Evolutionary conservation across 2,329 filamentous ascomycete species (phyloP), one percentile per base, ranked within the genome.

Genomic region (Diaporthe vaccinii): DNA sequence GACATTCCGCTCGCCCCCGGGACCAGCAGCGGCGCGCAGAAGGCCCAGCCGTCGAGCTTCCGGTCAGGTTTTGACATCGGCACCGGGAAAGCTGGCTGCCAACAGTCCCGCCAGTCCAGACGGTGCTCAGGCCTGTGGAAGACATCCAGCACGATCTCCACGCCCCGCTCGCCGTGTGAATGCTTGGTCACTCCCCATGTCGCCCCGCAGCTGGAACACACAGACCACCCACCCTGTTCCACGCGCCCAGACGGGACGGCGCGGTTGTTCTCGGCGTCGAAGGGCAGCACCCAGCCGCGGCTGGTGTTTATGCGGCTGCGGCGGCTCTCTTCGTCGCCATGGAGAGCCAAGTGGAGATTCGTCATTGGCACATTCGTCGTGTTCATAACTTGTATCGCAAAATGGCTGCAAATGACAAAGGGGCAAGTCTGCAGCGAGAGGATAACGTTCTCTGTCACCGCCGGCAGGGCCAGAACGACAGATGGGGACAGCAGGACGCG

Each of bases 211-310:
- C 25, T 31, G 53, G 25, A 28, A 31, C 53, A 55, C 53, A 31
- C 53, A 25, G 31, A 55, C 53, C 53, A 55, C 10, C n/a, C 53
- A 55, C 25, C 53, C 53, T 15, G 53, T 31, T 55, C 53, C 53
- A 55, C 53, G 25, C 53, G 53, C 53, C 53, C 53, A 31, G 53
- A 55, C 53, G 25, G 53, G 25, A 55, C 53, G 53, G 25, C 53
- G 53, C 53, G 25, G 25, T 31, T 55, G 53, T 55, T 55, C 53
- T 55, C 25, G 53, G 53, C 53, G 25, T 55, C 25, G 25, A 55
- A 55, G 25, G 53, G 53, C 53, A 55, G 25, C 53, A 31, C 53
- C 53, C 53, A 55, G 25, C 53, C 53, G 53, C 53, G 53, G 53
- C 53, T 31, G 25, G 25, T 55, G 53, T 55, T 31, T 5, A 55